A percentile compares a stretch with the other conserved stretches of the same genome.
Conservation (phyloP, 441 rosid species). For the Gossypium gossypioides region DNA sequence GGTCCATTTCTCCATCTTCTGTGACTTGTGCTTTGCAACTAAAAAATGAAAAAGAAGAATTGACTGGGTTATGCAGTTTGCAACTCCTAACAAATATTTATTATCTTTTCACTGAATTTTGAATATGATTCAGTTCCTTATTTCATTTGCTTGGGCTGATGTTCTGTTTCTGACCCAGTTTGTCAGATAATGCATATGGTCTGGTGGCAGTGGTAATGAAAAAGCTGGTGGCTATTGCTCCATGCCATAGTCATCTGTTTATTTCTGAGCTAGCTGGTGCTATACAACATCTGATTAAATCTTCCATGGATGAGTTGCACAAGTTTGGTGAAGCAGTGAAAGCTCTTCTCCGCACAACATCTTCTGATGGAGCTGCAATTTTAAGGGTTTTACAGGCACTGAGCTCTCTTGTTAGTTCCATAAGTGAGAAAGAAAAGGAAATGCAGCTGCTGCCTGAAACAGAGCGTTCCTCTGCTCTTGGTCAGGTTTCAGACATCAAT, state of each 20-base stretch:
- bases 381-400: conserved; percentile 85
- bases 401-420: conserved; percentile 60
- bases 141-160: conserved; percentile 13
- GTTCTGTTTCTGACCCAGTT: conserved; percentile 33
- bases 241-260: conserved; percentile 72
- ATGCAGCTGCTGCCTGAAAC: conserved; percentile 39
- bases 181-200: conserved; percentile 87
- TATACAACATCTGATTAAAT: conserved; percentile 56
- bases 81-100: conserved; percentile 13
- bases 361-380: conserved; percentile 87
- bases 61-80: conserved; percentile 18
- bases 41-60: not conserved
- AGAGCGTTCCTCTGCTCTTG: conserved; percentile 50
- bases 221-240: conserved; percentile 74
- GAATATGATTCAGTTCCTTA: not conserved
- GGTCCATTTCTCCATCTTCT: not conserved
- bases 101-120: conserved; percentile 17
- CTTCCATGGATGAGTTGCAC: conserved; percentile 73
- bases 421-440: conserved; percentile 53
- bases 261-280: conserved; percentile 72
- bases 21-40: not conserved
- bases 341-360: conserved; percentile 64
- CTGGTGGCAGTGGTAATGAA: conserved; percentile 89
- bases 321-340: conserved; percentile 78
- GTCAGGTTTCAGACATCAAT: conserved; percentile 60